Percentiles rank a stretch among this genome's conserved stretches.
Evolutionary conservation across 2,329 filamentous ascomycete genomes (phyloP).

Genomic region (Fonsecaea pugnacius): DNA sequence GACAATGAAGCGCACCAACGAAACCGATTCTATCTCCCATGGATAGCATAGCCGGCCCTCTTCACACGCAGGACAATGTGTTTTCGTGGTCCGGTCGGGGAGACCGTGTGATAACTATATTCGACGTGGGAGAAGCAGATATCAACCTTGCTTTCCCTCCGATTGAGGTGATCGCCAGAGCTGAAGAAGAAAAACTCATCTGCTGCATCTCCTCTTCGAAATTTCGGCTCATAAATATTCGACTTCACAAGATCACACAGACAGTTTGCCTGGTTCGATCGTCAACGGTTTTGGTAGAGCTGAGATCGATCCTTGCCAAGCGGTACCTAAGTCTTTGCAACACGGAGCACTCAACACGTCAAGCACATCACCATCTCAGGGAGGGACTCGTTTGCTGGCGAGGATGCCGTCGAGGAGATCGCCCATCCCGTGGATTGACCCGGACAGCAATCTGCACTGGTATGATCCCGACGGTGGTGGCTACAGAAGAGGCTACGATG

Average conservation of each 20-base stretch:
- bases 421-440: background rate
- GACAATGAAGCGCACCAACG: background rate
- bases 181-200: background rate
- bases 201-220: background rate
- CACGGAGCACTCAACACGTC: background rate
- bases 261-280: background rate
- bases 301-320: background rate
- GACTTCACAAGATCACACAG: background rate
- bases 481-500: background rate
- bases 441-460: conserved; percentile 6
- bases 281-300: background rate
- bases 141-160: background rate
- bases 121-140: background rate
- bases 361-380: background rate
- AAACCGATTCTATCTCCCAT: background rate
- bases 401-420: background rate
- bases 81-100: background rate
- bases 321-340: background rate
- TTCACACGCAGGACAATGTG: background rate
- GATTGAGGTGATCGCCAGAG: background rate
- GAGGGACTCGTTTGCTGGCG: background rate
- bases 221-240: background rate
- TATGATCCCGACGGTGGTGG: background rate
- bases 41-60: background rate
- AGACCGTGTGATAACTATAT: background rate